Evolutionary conservation across 345 rosid species (phyloP), one percentile per base, ranked within the genome.

Genomic region (Gossypium mustelinum): DNA sequence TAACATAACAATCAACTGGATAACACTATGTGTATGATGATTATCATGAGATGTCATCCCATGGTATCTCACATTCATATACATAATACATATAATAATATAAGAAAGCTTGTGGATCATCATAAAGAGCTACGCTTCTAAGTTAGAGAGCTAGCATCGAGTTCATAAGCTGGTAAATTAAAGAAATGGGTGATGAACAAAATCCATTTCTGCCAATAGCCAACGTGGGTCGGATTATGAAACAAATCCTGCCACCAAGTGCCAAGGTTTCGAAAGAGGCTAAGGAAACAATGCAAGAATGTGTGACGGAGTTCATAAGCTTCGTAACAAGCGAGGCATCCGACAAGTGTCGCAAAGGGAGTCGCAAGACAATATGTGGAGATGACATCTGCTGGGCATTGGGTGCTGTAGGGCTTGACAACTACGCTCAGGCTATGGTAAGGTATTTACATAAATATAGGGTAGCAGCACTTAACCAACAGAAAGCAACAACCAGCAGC

Each of bases 241-340:
- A 85, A 84, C 90, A 86, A 80, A 78, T 84, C 70, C 79, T 92
- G 78, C 97, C 97, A 62, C 76, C 94, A 67, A 85, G 74, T 61
- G 93, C 95, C 44, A 92, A 92, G 88, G 85, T 92, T 74, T 92
- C 97, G 65, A 88, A 85, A 84, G 93, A 90, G 84, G 92, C 94
- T 56, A 92, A 90, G 77, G 92, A 92, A 79, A 87, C 84, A 45
- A 80, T 90, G 86, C 93, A 90, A 85, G 97, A 90, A 65, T 92
- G 94, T 83, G 90, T 92, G 55, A 87, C 90, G 7, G 97, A 92
- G 86, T 92, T 92, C 82, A 71, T 92, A 77, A 92, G 97, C 79
- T 92, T 90, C 71, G 90, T 92, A 71, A 89, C 97, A 0, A 86
- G 87, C n/a, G 97, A 92, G 83, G 97, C 97, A 20, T 86, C 97